Percentiles rank a stretch among this genome's conserved stretches.
Evolutionary conservation across 257 asterid genomes (phyloP).

Genomic region (Plantago major): DNA sequence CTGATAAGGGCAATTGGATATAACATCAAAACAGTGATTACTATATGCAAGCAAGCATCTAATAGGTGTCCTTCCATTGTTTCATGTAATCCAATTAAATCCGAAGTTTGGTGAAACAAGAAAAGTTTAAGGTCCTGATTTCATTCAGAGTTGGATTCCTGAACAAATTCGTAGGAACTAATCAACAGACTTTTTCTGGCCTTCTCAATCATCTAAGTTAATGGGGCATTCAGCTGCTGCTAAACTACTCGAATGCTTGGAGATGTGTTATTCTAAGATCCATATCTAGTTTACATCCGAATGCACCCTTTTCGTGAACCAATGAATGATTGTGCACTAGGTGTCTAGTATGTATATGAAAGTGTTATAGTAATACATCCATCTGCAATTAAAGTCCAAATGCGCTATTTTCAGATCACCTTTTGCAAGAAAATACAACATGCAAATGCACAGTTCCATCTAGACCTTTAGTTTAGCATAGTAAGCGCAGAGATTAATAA

Average conservation of each 20-base stretch:
- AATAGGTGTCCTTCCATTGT: constrained; percentile 10
- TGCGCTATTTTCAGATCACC: too few relatives aligned
- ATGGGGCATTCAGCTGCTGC: background rate
- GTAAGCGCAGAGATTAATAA: too few relatives aligned
- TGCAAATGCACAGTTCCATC: too few relatives aligned
- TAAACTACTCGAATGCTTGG: background rate
- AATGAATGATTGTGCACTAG: background rate
- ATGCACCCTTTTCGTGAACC: background rate
- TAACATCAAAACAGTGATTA: constrained; percentile 16
- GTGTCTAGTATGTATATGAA: too few relatives aligned
- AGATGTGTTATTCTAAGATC: too few relatives aligned
- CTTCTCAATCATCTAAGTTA: background rate
- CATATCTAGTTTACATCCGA: background rate
- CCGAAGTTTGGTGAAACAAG: constrained; percentile 20
- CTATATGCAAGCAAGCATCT: constrained; percentile 23
- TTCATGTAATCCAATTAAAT: constrained; percentile 15
- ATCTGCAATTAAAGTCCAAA: too few relatives aligned
- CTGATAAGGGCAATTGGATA: constrained; percentile 17
- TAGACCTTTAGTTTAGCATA: too few relatives aligned
- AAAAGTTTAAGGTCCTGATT: background rate
- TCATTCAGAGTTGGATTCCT: background rate
- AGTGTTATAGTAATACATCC: too few relatives aligned
- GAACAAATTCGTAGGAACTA: background rate
- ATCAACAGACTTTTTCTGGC: background rate
- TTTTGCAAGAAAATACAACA: too few relatives aligned